Evolutionary conservation across 805 yeast species (phyloP), one percentile per base, ranked within the genome.

Genomic region (Myxozyma sirexii): DNA sequence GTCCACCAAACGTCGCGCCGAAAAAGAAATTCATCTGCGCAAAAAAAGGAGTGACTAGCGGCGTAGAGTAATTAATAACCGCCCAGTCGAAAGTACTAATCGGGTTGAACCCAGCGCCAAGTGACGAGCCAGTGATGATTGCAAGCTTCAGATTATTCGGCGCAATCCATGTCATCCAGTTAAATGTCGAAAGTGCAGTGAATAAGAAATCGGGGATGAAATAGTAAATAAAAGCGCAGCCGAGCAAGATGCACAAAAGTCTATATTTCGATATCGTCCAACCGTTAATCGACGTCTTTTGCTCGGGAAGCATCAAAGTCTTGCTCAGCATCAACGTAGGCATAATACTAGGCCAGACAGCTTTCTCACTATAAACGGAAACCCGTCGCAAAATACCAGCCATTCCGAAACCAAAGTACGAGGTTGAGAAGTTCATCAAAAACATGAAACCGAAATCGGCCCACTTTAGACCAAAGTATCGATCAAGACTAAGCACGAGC

Each of bases 41-140:
- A 31, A 43, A 60, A 41, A 60, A 60, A 15, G 63, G 63, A 7
- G 38, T 23, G 6, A 51, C 37, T n/a, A 60, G 29, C 23, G 62
- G 57, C 82, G 86, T 27, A 8, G 38, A 21, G 45, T 39, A 29
- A 42, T 51, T 56, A 33, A 56, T 51, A 3, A 51, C 60, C 12
- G 56, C 88, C 89, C 89, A 86, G 72, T 86, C 89, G 68, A 86
- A 84, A 86, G 68, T 82, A 17, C 87, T 82, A 42, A 85, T 70
- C 8, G 91, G 90, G 64, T 84, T 71, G 70, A 84, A 70, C 19
- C 89, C 90, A 57, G 86, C 74, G 19, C 91, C 91, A n/a, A 82
- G 73, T 7, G 74, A 63, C 5, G 82, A 77, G 51, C 93, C 93
- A 66, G 86, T 85, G 23, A 87, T 74, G 69, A 84, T 87, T 65